Evolutionary conservation across 2,329 filamentous ascomycete genomes (phyloP), one percentile per base, ranked within the genome.

Genomic region (Neofusicoccum kwambonambiense): DNA sequence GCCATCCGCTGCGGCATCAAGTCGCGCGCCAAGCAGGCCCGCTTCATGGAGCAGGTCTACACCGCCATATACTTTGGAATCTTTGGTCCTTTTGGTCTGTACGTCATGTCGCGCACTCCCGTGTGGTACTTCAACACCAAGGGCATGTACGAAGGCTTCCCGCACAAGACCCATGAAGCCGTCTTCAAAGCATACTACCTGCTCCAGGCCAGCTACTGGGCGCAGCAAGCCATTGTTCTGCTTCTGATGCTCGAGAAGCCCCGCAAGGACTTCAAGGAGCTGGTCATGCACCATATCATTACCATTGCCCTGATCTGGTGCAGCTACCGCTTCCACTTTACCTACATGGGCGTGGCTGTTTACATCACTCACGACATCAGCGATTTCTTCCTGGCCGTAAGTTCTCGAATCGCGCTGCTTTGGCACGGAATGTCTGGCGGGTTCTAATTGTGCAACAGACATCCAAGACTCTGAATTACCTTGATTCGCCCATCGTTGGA

Each of bases 1-100:
- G 92, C 92, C 5, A 83, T 87, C 49, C 83, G 81, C 69, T 87
- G 83, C 63, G 90, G 91, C 15, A 87, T 97, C 73, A 84, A 81
- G 67, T 87, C 86, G 68, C 86, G 89, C 64, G 87, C 84, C 68
- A 97, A 97, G 81, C 92, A 95, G 73, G 86, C 89, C 15, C 89
- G 93, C 39, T 97, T 97, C 83, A 95, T 97, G 91, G 93, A 98
- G 78, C 93, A 98, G 80, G 87, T 90, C 74, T 98, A 98, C 80
- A 97, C 93, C 1, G 93, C 93, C 31, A 82, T 97, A 62, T 97
- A 98, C 84, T 97, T 97, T 77, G 87, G 79, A 50, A 76, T 95
- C 65, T 88, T 96, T 65, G 92, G 92, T 1, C 93, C 93, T 1
- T 89, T 89, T 64, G 93, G 93, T 62, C 78, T 97, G 72, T 97